A percentile compares a stretch with the other conserved stretches of the same genome.
phyloP scores from a whole-genome alignment of 2,329 filamentous ascomycete genomes.

The Pestalotiopsis sp. region DNA sequence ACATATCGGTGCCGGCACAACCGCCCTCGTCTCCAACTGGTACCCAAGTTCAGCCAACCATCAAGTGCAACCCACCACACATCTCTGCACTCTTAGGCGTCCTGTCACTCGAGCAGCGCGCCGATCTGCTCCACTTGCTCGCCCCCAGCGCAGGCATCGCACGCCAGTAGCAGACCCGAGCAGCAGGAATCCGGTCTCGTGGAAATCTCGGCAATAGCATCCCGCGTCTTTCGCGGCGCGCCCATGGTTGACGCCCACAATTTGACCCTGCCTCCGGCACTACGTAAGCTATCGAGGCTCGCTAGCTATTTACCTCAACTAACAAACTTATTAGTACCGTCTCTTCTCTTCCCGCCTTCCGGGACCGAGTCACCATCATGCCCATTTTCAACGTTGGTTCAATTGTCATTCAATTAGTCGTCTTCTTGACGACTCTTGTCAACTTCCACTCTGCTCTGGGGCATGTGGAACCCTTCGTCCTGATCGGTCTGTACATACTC shows the following conservation, averaged over 20 bases:
- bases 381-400: slow-evolving; percentile 54
- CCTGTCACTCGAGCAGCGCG: not conserved
- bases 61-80: not conserved
- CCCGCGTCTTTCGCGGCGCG: not conserved
- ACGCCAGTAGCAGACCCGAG: not conserved
- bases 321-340: not conserved
- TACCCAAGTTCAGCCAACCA: not conserved
- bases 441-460: slow-evolving; percentile 55
- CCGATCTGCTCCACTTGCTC: slow-evolving; percentile 6
- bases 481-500: slow-evolving; percentile 50
- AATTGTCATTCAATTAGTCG: slow-evolving; percentile 52
- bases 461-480: slow-evolving; percentile 48
- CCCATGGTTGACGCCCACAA: not conserved
- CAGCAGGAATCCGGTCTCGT: not conserved
- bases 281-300: not conserved
- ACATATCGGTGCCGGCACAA: not conserved
- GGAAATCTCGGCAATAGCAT: slow-evolving; percentile 6
- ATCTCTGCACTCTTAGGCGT: not conserved
- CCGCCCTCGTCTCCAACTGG: not conserved
- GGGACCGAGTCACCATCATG: slow-evolving; percentile 36
- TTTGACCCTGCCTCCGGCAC: not conserved
- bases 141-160: not conserved
- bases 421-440: slow-evolving; percentile 56
- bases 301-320: not conserved
- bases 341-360: not conserved